These are phyloP conservation scores for Nicotiana obtusifolia DNA, from an alignment of 257 asterid genomes.

Conservation along the genomic window DNA sequence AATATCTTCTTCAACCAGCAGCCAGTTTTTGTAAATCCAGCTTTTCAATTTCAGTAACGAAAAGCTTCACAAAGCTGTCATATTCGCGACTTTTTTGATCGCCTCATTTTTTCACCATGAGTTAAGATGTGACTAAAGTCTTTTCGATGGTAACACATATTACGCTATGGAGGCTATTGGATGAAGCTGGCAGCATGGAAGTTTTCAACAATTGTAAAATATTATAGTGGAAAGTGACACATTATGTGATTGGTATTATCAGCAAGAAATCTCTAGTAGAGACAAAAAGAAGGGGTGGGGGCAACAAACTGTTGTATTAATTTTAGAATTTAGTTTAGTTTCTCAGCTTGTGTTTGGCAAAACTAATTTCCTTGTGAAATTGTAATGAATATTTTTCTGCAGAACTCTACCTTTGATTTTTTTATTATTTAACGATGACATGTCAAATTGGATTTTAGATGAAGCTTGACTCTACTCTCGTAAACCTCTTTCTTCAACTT, in stretches of 20 bases:
- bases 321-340: not conserved
- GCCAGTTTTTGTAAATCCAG: constrained; percentile 37
- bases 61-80: too few species aligned
- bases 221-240: not conserved
- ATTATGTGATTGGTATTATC: not conserved
- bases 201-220: constrained; percentile 13
- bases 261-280: not conserved
- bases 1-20: constrained; percentile 25
- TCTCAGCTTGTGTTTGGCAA: not conserved
- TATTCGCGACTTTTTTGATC: too few species aligned
- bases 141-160: not conserved
- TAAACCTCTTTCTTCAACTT: not conserved
- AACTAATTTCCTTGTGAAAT: not conserved
- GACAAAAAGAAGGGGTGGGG: not conserved
- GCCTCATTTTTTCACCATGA: too few species aligned
- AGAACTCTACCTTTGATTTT: not conserved
- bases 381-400: not conserved
- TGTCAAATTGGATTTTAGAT: not conserved
- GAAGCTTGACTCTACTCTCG: not conserved
- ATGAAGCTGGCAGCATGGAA: not conserved
- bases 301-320: not conserved
- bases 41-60: constrained; percentile 34
- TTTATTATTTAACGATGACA: not conserved
- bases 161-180: not conserved
- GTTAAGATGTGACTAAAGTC: too few species aligned